phyloP scores from a whole-genome alignment of 129 eudicot genomes.

The Saussurea involucrata region DNA sequence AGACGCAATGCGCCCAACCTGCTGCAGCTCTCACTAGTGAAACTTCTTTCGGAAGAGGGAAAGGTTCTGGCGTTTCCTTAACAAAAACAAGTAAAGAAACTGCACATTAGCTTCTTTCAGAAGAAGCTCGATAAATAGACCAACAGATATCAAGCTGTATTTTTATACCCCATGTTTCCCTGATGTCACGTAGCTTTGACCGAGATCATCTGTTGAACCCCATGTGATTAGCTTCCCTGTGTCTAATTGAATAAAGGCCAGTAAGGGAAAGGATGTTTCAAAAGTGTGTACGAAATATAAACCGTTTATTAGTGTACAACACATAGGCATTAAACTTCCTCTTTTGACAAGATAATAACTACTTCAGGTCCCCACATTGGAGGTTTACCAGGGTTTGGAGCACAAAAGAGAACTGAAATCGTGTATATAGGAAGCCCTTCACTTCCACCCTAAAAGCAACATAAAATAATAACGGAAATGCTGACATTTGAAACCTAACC shows the following conservation, averaged over 20 bases:
- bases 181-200: constrained; percentile 95
- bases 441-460: neutral
- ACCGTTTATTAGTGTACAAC: neutral
- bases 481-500: neutral
- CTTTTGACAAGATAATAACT: neutral
- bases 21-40: constrained; percentile 82
- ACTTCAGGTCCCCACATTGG: constrained; percentile 3
- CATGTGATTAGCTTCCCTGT: constrained; percentile 93
- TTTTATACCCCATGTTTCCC: constrained; percentile 95
- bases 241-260: constrained; percentile 37
- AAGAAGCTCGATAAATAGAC: neutral
- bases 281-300: neutral
- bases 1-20: constrained; percentile 97
- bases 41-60: constrained; percentile 80
- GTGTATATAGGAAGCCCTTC: neutral
- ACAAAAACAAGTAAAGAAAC: constrained; percentile 31
- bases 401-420: neutral
- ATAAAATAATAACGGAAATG: neutral
- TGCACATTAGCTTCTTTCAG: constrained; percentile 16
- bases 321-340: neutral
- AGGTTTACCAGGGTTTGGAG: neutral
- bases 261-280: neutral
- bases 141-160: constrained; percentile 13
- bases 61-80: constrained; percentile 98
- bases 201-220: constrained; percentile 98